These are phyloP conservation scores for Ustilago crameri DNA, from an alignment of 1,284 basidiomycete species.

Conservation along the genomic window DNA sequence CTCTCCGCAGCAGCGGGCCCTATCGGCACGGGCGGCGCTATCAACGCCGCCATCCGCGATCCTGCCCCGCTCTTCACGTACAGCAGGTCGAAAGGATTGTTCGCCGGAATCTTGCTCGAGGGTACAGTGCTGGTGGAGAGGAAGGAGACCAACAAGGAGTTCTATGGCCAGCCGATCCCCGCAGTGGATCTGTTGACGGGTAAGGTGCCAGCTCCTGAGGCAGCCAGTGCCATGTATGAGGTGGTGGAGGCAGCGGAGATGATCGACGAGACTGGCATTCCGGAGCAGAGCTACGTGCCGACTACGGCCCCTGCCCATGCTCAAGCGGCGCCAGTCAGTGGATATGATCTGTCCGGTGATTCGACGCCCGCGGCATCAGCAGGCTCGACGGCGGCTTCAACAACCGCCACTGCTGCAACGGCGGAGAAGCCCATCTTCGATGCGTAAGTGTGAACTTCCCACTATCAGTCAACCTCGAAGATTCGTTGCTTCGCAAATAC, in stretches of 20 bases:
- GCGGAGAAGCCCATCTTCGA: constrained; percentile 43
- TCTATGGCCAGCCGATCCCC: constrained; percentile 92
- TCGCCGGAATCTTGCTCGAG: constrained; percentile 92
- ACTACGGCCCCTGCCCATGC: constrained; percentile 5
- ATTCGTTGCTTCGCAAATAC: neutral
- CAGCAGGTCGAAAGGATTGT: constrained; percentile 92
- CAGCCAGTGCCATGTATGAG: constrained; percentile 91
- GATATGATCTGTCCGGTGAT: constrained; percentile 32
- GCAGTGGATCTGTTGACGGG: constrained; percentile 89
- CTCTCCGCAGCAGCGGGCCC: constrained; percentile 71
- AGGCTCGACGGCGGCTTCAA: constrained; percentile 4
- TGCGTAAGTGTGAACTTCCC: constrained; percentile 20
- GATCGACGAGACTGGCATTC: constrained; percentile 76
- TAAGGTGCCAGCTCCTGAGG: constrained; percentile 93
- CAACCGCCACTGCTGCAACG: neutral
- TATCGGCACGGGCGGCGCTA: constrained; percentile 91
- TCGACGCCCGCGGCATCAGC: constrained; percentile 3
- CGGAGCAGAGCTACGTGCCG: constrained; percentile 83
- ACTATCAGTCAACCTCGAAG: neutral
- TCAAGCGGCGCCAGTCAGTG: constrained; percentile 10
- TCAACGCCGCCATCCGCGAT: constrained; percentile 86
- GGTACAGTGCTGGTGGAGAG: constrained; percentile 94
- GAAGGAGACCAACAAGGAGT: constrained; percentile 80
- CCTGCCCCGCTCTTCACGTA: constrained; percentile 98
- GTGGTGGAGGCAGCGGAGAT: constrained; percentile 81